Conservation (phyloP, 805 yeast genomes). For the Yarrowia deformans region DNA sequence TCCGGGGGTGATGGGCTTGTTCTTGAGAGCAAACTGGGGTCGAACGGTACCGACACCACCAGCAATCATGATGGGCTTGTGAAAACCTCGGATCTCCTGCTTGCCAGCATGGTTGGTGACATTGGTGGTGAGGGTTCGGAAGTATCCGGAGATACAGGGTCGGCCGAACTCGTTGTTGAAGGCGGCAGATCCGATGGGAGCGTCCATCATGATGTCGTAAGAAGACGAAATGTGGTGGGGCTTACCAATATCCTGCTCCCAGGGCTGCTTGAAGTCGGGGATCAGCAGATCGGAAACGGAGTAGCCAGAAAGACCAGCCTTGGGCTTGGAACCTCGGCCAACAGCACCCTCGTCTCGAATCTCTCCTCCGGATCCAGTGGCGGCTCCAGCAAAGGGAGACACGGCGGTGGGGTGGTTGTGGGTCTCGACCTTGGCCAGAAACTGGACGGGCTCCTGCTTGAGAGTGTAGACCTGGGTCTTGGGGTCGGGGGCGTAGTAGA, state of each 20-base stretch:
- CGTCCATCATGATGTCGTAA: slow-evolving; percentile 93
- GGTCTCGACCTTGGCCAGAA: slow-evolving; percentile 94
- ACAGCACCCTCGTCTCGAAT: slow-evolving; percentile 99
- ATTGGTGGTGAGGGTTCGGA: slow-evolving; percentile 88
- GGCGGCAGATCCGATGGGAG: slow-evolving; percentile 97
- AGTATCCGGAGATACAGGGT: slow-evolving; percentile 96
- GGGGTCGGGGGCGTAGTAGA: slow-evolving; percentile 79
- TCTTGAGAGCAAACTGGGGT: slow-evolving; percentile 89
- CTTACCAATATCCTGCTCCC: slow-evolving; percentile 91
- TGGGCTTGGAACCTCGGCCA: slow-evolving; percentile 96
- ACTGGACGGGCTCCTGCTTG: slow-evolving; percentile 79
- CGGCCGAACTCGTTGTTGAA: slow-evolving; percentile 99
- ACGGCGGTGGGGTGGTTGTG: slow-evolving; percentile 99
- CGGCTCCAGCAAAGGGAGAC: slow-evolving; percentile 99
- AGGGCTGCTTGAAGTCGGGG: slow-evolving; percentile 86
- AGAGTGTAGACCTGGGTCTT: slow-evolving; percentile 75
- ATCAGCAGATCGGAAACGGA: slow-evolving; percentile 89
- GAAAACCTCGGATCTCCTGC: slow-evolving; percentile 90
- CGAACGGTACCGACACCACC: slow-evolving; percentile 99
- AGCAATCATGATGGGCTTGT: slow-evolving; percentile 98
- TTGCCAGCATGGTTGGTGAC: slow-evolving; percentile 68
- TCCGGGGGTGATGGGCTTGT: slow-evolving; percentile 88
- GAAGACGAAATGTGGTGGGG: slow-evolving; percentile 94
- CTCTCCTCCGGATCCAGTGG: slow-evolving; percentile 99
- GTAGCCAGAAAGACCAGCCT: slow-evolving; percentile 95